A percentile compares a stretch with the other conserved stretches of the same genome.
phyloP scores from a whole-genome alignment of 257 asterid genomes.

The Solanum acaule region DNA sequence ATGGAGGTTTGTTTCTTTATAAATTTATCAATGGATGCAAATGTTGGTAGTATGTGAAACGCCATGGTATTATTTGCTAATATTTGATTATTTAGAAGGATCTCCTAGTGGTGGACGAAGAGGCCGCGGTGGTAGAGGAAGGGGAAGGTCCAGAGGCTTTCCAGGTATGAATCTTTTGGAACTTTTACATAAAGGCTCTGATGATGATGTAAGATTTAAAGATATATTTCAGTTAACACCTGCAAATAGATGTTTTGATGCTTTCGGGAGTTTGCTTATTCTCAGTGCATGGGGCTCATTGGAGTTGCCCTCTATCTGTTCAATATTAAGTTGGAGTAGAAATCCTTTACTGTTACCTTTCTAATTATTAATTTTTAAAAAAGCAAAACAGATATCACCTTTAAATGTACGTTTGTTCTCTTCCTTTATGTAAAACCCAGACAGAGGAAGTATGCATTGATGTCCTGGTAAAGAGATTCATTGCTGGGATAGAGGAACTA shows the following conservation, averaged over 20 bases:
- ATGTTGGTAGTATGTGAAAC: not conserved
- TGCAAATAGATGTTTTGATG: not conserved
- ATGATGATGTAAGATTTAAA: not conserved
- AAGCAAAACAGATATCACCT: not conserved
- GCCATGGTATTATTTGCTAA: not conserved
- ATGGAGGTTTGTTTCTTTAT: conserved; percentile 48
- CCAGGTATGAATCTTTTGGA: conserved; percentile 25
- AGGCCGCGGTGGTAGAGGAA: conserved; percentile 83
- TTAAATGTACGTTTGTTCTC: not conserved
- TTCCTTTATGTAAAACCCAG: not conserved
- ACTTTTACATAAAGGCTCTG: not conserved
- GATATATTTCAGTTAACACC: not conserved
- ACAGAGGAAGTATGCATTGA: not conserved
- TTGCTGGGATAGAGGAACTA: not conserved
- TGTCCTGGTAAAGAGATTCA: not conserved
- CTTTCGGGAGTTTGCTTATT: not conserved
- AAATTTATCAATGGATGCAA: not conserved
- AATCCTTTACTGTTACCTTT: not conserved
- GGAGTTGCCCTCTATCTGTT: not conserved
- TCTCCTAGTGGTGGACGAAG: conserved; percentile 75
- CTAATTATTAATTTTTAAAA: not conserved
- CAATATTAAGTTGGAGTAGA: not conserved
- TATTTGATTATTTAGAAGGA: conserved; percentile 39
- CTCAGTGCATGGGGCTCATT: not conserved
- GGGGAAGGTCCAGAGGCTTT: conserved; percentile 71